These are phyloP conservation scores for Vinca minor DNA, from an alignment of 257 asterid species.

Conservation along the genomic window DNA sequence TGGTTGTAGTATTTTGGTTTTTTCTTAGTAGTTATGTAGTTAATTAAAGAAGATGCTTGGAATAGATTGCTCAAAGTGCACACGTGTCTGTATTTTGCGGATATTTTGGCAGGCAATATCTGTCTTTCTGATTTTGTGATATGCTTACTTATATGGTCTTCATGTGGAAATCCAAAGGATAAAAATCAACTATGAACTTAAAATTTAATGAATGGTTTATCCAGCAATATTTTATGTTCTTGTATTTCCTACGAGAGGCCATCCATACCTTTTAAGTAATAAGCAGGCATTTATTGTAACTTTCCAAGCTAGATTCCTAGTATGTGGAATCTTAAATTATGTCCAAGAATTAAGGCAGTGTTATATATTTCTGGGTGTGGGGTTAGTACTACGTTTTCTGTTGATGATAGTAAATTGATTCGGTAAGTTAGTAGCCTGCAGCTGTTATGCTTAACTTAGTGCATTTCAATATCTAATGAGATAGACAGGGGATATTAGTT, in stretches of 20 bases:
- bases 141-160: no score
- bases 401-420: background rate
- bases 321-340: no score
- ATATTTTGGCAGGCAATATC: background rate
- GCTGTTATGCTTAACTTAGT: background rate
- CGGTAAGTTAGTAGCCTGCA: background rate
- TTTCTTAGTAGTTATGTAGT: no score
- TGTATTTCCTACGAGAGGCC: background rate
- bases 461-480: background rate
- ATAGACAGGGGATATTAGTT: background rate
- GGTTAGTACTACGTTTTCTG: background rate
- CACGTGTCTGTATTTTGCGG: background rate
- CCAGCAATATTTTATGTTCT: background rate
- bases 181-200: background rate
- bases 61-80: background rate
- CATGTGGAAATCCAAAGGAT: constrained; percentile 2
- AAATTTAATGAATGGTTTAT: background rate
- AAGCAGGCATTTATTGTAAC: background rate
- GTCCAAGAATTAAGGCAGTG: background rate
- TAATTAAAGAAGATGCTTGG: no score
- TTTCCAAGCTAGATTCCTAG: background rate
- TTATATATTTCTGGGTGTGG: background rate
- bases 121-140: background rate
- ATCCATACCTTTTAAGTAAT: background rate
- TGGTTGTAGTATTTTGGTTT: background rate